phyloP scores from a whole-genome alignment of 1,284 basidiomycete genomes.

The Apiotrichum veenhuisii region DNA sequence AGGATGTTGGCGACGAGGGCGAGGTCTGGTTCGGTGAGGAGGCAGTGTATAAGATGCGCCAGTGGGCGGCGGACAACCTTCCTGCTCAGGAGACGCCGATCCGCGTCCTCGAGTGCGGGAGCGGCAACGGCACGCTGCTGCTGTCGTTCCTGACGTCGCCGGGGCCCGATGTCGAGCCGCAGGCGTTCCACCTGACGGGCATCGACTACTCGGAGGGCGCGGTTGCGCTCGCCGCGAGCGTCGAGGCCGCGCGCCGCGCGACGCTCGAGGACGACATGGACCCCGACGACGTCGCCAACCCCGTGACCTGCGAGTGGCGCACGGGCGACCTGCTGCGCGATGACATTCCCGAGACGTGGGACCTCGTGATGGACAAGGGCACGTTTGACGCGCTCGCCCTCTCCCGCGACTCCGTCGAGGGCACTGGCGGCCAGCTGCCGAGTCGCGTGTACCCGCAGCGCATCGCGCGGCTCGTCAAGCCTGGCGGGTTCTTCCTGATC shows the following conservation, averaged over 20 bases:
- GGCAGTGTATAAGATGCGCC: slow-evolving; percentile 45
- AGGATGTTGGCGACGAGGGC: slow-evolving; percentile 22
- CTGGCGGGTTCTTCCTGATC: slow-evolving; percentile 48
- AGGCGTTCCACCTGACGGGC: slow-evolving; percentile 42
- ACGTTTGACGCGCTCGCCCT: slow-evolving; percentile 49
- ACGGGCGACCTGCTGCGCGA: slow-evolving; percentile 40
- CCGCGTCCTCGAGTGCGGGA: slow-evolving; percentile 42
- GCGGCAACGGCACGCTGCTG: slow-evolving; percentile 48
- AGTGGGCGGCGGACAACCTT: slow-evolving; percentile 43
- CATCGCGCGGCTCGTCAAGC: slow-evolving; percentile 37
- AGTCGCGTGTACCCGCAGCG: slow-evolving; percentile 46
- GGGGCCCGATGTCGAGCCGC: slow-evolving; percentile 14
- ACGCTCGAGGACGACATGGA: slow-evolving; percentile 27
- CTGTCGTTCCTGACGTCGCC: slow-evolving; percentile 47
- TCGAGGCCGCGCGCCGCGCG: slow-evolving; percentile 30
- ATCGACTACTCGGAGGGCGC: slow-evolving; percentile 47
- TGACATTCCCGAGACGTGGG: slow-evolving; percentile 42
- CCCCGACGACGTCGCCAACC: slow-evolving; percentile 39
- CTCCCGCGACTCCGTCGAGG: slow-evolving; percentile 29
- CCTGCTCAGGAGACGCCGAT: slow-evolving; percentile 22
- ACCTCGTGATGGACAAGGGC: slow-evolving; percentile 50
- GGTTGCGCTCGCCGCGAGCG: slow-evolving; percentile 29
- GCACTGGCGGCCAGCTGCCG: slow-evolving; percentile 33
- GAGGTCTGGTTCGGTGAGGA: slow-evolving; percentile 51
- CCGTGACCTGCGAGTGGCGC: slow-evolving; percentile 36